Base-by-base conservation (phyloP, 305 asterid genomes). In the Solanum hybrid region DNA sequence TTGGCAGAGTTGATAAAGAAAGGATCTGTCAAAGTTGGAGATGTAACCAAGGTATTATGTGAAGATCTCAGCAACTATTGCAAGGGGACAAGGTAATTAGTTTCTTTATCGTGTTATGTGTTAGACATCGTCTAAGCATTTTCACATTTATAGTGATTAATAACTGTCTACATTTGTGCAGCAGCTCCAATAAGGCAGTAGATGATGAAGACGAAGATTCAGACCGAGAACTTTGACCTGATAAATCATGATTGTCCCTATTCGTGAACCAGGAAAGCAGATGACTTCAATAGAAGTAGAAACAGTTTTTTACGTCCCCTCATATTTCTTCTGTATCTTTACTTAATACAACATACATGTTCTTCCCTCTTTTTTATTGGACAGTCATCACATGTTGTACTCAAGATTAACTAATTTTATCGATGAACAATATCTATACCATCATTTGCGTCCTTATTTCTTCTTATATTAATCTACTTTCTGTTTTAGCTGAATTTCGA, bases 41-140 rank as follows among this genome's bases (percentile, higher is more conserved):
- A 94, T 88, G 98, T 96, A 8, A 93, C 96, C 94, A 94, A 93
- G 91, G 97, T 96, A 84, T 92, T 97, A 27, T 97, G 99, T 92
- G 94, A 94, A 89, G 96, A 97, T 92, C 93, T 97, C 15, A 93
- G 98, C 89, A 93, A 90, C 91, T 93, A 95, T 89, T 96, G 99
- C 84, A 90, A 90, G n/a, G 89, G 90, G 85, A 91, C 94, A 70
- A 96, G 98, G 99, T 95, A 93, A 87, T 73, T 89, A 45, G 22
- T 57, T 85, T 85, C 24, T 32, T 26, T 57, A 31, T n/a, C 14
- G 1, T 27, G 65, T 82, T 84, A 41, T 41, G 26, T 83, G 68
- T 29, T 45, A 8, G 27, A 81, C 20, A 81, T 38, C 87, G 7
- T 38, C 34, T 37, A 36, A 36, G 37, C 37, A 26, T 82, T 82